Base-by-base conservation (phyloP, 495 filamentous ascomycete species). In the Neurospora sublineolata region DNA sequence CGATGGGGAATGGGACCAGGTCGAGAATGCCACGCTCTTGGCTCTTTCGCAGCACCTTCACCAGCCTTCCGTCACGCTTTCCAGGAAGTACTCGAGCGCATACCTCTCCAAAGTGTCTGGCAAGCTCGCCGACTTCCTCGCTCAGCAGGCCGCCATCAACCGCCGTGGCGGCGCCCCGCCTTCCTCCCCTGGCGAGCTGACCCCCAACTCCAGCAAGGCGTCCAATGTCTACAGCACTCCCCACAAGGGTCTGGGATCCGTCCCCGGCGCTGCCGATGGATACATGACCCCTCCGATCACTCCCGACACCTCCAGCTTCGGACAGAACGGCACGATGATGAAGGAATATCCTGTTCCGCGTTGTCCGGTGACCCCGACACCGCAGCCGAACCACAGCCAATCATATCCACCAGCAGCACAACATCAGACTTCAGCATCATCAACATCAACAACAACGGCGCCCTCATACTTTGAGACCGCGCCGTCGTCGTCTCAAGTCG, bases 251-350 rank as follows among this genome's bases (percentile, higher is more conserved):
- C 85, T 89, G 67, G 84, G 87, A 74, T 84, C 87, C 68, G 81
- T 85, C 38, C 85, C 87, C 37, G 86, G 87, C 70, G 85, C 91
- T 71, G 88, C 89, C 16, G 88, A 93, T 77, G 96, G 94, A 30
- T 94, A 94, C 78, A 88, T 95, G 71, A 98, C 95, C 30, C 95
- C 95, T 23, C 95, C 95, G 3, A 97, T 98, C 77, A 98, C 96
- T 0, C 95, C 95, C n/a, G 93, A 96, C 75, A 90, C 89, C 27
- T 87, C 88, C 70, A 86, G 84, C 69, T 92, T 89, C 71, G 79
- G 83, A 58, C 81, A 81, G 46, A 82, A 78, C 68, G 71, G 80
- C 58, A 81, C 81, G 39, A 79, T 79, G 67, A 82, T 81, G 71
- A 83, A 86, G 75, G 84, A 83, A 69, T 83, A 85, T 46, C 80